phyloP scores from a whole-genome alignment of 2,329 filamentous ascomycete species.

The Phialophora verrucosa region DNA sequence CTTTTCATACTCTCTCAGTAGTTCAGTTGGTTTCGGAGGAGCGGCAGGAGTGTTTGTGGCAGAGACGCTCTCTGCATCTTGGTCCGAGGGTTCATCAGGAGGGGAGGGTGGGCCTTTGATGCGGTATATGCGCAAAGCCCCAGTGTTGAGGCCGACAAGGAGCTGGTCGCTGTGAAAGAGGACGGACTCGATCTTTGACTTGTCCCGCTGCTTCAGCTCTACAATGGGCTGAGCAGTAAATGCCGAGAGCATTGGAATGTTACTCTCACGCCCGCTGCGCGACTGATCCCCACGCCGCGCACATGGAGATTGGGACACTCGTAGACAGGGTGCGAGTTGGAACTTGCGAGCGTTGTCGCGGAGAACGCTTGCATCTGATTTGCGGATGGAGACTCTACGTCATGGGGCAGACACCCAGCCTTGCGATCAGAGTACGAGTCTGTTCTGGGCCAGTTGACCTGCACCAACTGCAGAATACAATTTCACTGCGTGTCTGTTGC shows the following conservation, averaged over 20 bases:
- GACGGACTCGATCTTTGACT: constrained; percentile 95
- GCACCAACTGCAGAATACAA: not conserved
- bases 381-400: not conserved
- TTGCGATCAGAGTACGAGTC: not conserved
- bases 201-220: constrained; percentile 94
- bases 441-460: not conserved
- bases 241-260: constrained; percentile 79
- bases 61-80: constrained; percentile 32
- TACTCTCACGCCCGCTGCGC: too few species aligned
- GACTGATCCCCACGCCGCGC: not conserved
- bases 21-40: constrained; percentile 67
- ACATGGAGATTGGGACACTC: not conserved
- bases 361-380: not conserved
- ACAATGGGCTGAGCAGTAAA: constrained; percentile 96
- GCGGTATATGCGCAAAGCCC: constrained; percentile 86
- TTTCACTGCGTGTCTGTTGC: not conserved
- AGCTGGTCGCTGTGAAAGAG: constrained; percentile 91
- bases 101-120: constrained; percentile 69
- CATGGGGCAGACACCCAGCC: not conserved
- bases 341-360: not conserved
- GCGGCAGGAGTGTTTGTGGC: constrained; percentile 33
- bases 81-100: constrained; percentile 43
- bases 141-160: constrained; percentile 88
- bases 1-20: constrained; percentile 89
- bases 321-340: not conserved